These are phyloP conservation scores for Neurospora sp. DNA, from an alignment of 495 filamentous ascomycete species.

Conservation along the genomic window DNA sequence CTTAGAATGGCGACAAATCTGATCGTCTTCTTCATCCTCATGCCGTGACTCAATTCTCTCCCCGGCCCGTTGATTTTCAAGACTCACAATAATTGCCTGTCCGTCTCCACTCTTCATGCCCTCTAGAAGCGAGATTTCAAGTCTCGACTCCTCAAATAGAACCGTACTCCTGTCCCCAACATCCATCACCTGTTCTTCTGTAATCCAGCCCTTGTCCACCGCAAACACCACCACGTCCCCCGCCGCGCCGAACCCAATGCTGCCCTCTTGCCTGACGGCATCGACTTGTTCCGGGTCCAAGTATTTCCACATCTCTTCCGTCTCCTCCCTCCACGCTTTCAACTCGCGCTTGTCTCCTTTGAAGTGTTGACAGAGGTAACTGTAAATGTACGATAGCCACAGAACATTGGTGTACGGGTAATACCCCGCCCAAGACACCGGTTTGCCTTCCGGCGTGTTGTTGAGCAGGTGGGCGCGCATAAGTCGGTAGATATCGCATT, in stretches of 20 bases:
- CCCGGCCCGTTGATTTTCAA: background rate
- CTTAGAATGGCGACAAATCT: background rate
- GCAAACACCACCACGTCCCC: conserved; percentile 34
- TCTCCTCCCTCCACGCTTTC: conserved; percentile 23
- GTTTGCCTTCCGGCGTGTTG: conserved; percentile 22
- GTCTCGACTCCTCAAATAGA: background rate
- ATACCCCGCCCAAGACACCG: conserved; percentile 30
- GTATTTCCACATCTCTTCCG: conserved; percentile 31
- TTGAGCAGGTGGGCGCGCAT: conserved; percentile 43
- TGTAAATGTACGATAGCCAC: conserved; percentile 43
- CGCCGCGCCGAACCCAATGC: conserved; percentile 9
- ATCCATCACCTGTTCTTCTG: conserved; percentile 33
- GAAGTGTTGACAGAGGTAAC: conserved; percentile 29
- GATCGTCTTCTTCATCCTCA: background rate
- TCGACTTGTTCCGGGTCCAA: background rate
- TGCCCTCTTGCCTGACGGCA: background rate
- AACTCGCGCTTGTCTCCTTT: conserved; percentile 25
- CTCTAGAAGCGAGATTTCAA: background rate
- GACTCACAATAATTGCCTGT: accelerated
- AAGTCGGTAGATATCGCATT: conserved; percentile 39
- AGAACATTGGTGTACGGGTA: conserved; percentile 45
- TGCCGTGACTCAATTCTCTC: background rate
- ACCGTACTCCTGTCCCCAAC: background rate
- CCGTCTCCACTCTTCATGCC: background rate
- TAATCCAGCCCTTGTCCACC: conserved; percentile 36